Conservation (phyloP, 2,329 filamentous ascomycete species). For the Ilyonectria destructans region DNA sequence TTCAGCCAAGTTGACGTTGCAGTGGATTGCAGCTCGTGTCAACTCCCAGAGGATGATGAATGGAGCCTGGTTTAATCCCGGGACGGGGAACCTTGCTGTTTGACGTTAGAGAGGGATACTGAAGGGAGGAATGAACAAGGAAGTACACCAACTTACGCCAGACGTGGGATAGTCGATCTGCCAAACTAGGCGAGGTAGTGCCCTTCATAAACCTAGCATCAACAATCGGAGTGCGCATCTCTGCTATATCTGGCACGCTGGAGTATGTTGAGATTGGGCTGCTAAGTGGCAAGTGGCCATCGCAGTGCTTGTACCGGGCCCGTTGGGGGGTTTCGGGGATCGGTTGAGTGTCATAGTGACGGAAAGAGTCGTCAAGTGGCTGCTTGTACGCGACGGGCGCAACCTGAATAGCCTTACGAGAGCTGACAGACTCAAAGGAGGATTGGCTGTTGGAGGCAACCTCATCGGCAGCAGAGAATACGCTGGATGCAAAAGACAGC, state of each 20-base stretch:
- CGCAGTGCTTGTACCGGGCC: not conserved
- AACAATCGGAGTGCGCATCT: conserved; percentile 20
- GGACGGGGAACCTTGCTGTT: conserved; percentile 58
- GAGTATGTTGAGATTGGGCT: conserved; percentile 39
- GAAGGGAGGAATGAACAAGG: too few species aligned
- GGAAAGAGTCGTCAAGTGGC: conserved; percentile 35
- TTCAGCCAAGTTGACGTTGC: conserved; percentile 58
- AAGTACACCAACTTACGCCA: conserved; percentile 57
- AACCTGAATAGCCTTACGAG: not conserved
- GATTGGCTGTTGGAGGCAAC: conserved; percentile 52
- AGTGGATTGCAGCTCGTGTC: conserved; percentile 64
- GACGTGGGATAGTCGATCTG: conserved; percentile 53
- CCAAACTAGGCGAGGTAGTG: conserved; percentile 24
- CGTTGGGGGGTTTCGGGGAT: conserved; percentile 14
- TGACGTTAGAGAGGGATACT: conserved; percentile 6
- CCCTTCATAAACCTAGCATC: not conserved
- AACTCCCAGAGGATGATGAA: conserved; percentile 70
- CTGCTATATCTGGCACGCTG: conserved; percentile 40
- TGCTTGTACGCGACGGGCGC: not conserved
- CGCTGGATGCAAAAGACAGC: conserved; percentile 50
- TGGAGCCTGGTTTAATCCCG: conserved; percentile 61
- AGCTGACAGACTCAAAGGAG: conserved; percentile 43
- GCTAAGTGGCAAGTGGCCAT: conserved; percentile 20
- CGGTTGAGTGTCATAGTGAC: conserved; percentile 33
- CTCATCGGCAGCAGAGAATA: conserved; percentile 54